Conservation (phyloP, 352 stramenopile genomes). For the Aphanomyces stellatus region DNA sequence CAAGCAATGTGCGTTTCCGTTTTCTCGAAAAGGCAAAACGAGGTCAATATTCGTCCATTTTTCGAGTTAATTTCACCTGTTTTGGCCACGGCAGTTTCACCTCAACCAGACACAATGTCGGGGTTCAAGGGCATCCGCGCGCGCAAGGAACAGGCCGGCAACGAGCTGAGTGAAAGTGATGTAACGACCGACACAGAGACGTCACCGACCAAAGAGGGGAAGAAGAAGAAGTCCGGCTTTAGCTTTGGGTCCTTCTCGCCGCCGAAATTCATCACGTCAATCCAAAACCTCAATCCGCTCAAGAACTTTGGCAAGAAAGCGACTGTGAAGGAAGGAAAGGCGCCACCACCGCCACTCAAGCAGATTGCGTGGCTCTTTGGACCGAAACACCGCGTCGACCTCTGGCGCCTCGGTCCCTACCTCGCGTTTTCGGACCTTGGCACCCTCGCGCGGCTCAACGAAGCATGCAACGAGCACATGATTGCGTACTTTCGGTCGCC, state of each 20-base stretch:
- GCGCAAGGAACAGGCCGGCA: not conserved
- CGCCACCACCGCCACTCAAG: conserved; percentile 2
- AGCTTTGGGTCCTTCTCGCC: conserved; percentile 11
- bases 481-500: conserved; percentile 11
- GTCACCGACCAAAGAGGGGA: not conserved
- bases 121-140: not conserved
- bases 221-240: conserved; percentile 17
- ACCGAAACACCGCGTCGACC: not conserved
- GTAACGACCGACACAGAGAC: not conserved
- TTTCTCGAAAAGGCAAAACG: no score
- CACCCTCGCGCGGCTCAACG: not conserved
- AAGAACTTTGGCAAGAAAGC: conserved; percentile 11
- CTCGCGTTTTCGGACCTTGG: not conserved
- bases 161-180: not conserved
- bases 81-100: not conserved
- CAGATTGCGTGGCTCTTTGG: conserved; percentile 14
- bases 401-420: not conserved
- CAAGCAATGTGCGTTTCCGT: no score
- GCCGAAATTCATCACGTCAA: not conserved
- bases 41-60: no score
- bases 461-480: conserved; percentile 9
- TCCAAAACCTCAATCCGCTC: conserved; percentile 11
- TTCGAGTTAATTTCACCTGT: no score
- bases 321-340: not conserved
- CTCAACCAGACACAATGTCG: no score